Evolutionary conservation across 495 filamentous ascomycete species (phyloP).

Genomic region (Talaromyces trachyspermus): DNA sequence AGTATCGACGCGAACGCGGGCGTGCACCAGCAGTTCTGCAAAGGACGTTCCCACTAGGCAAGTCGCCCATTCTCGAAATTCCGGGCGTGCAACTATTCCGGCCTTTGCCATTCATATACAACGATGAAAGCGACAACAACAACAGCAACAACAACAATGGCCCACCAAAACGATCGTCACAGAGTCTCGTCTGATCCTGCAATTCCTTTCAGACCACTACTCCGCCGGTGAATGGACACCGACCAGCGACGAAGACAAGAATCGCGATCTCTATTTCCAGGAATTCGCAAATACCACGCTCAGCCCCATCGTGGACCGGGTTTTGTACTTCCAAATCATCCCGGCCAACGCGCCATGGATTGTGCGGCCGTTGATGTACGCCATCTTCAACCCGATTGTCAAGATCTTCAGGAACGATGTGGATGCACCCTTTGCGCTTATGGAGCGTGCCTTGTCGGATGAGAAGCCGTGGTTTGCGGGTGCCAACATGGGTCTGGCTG

Average conservation of each 20-base stretch:
- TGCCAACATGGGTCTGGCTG: slow-evolving; percentile 4
- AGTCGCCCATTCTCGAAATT: slow-evolving; percentile 8
- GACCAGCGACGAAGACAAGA: neutral
- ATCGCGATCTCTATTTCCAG: slow-evolving; percentile 6
- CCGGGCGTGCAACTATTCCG: slow-evolving; percentile 3
- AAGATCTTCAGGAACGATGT: slow-evolving; percentile 2
- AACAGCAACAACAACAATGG: neutral
- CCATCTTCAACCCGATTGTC: slow-evolving; percentile 8
- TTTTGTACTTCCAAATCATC: slow-evolving; percentile 8
- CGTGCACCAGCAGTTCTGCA: slow-evolving; percentile 7
- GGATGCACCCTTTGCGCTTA: slow-evolving; percentile 6
- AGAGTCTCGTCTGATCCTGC: slow-evolving; percentile 10
- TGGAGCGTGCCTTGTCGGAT: slow-evolving; percentile 7
- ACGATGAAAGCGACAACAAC: too few species aligned
- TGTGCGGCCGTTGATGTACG: slow-evolving; percentile 1
- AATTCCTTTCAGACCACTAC: slow-evolving; percentile 10
- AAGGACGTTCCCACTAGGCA: slow-evolving; percentile 8
- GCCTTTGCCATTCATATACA: neutral
- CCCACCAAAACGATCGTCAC: slow-evolving; percentile 3
- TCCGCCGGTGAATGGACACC: slow-evolving; percentile 6
- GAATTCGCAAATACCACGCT: slow-evolving; percentile 9
- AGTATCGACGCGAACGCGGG: slow-evolving; percentile 2
- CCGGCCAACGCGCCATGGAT: slow-evolving; percentile 1
- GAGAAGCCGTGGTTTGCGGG: slow-evolving; percentile 10
- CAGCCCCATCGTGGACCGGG: neutral